A percentile compares a stretch with the other conserved stretches of the same genome.
Evolutionary conservation across 331 rosid genomes (phyloP).

Genomic region (Malus hybrid): DNA sequence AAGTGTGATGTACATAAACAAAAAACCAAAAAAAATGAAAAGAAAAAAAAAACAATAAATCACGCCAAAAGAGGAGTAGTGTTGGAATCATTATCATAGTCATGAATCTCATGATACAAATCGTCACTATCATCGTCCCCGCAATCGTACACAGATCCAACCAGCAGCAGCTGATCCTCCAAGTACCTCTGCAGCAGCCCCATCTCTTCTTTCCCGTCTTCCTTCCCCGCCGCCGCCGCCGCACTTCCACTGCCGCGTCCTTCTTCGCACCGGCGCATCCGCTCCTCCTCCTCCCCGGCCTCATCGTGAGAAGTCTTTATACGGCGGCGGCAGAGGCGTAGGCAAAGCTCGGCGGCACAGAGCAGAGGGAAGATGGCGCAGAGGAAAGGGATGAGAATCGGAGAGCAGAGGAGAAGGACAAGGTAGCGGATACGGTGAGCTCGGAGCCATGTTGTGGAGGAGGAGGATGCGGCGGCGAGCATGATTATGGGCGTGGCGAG

Average conservation of each 20-base stretch:
- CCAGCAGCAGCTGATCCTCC: conserved; percentile 77
- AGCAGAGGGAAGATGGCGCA: conserved; percentile 10
- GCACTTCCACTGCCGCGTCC: conserved; percentile 30
- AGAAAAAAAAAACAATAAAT: not conserved
- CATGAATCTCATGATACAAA: not conserved
- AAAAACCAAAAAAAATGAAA: not conserved
- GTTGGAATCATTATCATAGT: not conserved
- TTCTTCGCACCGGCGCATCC: conserved; percentile 61
- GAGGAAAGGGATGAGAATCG: conserved; percentile 39
- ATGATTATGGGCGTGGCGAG: conserved; percentile 23
- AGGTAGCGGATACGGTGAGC: conserved; percentile 50
- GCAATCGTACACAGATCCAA: conserved; percentile 70
- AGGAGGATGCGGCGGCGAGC: conserved; percentile 32
- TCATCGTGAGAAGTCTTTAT: conserved; percentile 5
- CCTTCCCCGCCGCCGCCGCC: not conserved
- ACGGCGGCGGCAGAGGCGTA: conserved; percentile 27
- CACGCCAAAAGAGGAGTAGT: conserved; percentile 1
- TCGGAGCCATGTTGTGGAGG: conserved; percentile 50
- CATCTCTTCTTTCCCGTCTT: conserved; percentile 24
- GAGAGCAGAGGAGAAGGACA: conserved; percentile 43
- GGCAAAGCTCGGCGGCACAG: conserved; percentile 60
- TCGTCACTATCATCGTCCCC: conserved; percentile 32
- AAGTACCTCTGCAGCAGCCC: conserved; percentile 69
- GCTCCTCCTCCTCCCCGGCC: conserved; percentile 16
- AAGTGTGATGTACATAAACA: not conserved